Base-by-base conservation (phyloP, 2,329 filamentous ascomycete genomes). In the Aspergillus pseudoterreus region DNA sequence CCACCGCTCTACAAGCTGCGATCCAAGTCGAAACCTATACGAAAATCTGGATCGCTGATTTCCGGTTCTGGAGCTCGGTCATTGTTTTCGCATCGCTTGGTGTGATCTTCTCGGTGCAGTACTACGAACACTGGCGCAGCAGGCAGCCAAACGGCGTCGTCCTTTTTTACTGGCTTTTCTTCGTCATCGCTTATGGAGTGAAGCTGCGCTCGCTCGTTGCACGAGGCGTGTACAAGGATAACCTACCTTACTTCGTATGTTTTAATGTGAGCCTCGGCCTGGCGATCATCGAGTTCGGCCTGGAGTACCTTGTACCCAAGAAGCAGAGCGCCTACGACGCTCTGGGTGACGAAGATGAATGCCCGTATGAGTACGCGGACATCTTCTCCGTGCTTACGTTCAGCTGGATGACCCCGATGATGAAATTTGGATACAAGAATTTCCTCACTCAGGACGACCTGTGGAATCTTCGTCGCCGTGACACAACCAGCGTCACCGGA, bases 341-440 rank as follows among this genome's bases (percentile, higher is more conserved):
- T 5, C 69, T 88, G 45, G 84, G 83, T 6, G 82, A 86, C 53
- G 72, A 74, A 51, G 83, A 87, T 59, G 85, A 88, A 70, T 88
- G 85, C 55, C 79, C 79, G 0, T 85, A 89, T 56, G 92, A 97
- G 72, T 95, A 96, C 69, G 92, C 94, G 11, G 91, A 92, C 54
- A 79, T 97, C 47, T 99, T 99, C 74, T 96, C 92, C 4, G 84
- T 89, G 46, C 80, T 99, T 43, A 96, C 92, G 0, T 99, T 99
- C 71, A 86, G 88, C 49, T 99, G 94, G 94, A 96, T 99, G 92
- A 97, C 94, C 0, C 92, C 94, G 0, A 76, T 99, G 82, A 99
- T 99, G 94, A 91, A 85, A 66, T 87, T 87, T 66, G 94, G 94
- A 1, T 97, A 99, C 76, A 89, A 87, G 65, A 84, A 92, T 53